Base-by-base conservation (phyloP, 2,329 filamentous ascomycete genomes). In the Dendryphion nanum region DNA sequence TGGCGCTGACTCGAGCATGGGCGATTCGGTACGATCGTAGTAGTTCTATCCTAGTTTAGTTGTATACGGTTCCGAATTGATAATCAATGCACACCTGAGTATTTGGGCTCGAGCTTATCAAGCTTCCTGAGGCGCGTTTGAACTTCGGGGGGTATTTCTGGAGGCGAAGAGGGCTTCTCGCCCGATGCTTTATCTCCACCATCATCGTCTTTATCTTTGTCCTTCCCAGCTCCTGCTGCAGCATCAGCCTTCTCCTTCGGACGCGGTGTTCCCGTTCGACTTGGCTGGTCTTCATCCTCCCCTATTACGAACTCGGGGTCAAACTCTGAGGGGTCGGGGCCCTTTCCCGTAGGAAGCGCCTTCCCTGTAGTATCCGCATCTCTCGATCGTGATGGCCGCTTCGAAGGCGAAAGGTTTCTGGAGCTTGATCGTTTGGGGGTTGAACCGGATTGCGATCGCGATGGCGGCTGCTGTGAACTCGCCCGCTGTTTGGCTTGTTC, bases 11-110 rank as follows among this genome's bases (percentile, higher is more conserved):
- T 35, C 89, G 83, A 40, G 86, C 81, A 70, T 98, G 91, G 14
- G 93, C 93, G 48, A 90, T 83, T 45, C 89, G 82, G 67, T 98
- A 98, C 6, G 91, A 95, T 40, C 89, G 85, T 34, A 97, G 74
- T 1, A 98, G 75, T 57, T 97, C 91, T 89, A 50, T n/a, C 5
- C 29, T 4, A 14, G 6, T 20, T 30, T 58, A 43, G 60, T 35
- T 36, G 35, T 35, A 24, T 18, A 18, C 13, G 13, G 17, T 23
- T 18, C 12, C 24, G 23, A 12, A 10, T 8, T 10, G n/a, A 16
- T 31, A 38, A 6, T 20, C 37, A 34, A 13, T 30, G 47, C 47
- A 32, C 26, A 90, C 87, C 88, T 61, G 87, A 82, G 65, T 97
- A 97, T 41, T 86, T 88, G 4, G 81, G 75, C 59, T 96, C 91